A percentile compares a stretch with the other conserved stretches of the same genome.
Evolutionary conservation across 805 yeast species (phyloP).

Genomic region (Maudiozyma bulderi): DNA sequence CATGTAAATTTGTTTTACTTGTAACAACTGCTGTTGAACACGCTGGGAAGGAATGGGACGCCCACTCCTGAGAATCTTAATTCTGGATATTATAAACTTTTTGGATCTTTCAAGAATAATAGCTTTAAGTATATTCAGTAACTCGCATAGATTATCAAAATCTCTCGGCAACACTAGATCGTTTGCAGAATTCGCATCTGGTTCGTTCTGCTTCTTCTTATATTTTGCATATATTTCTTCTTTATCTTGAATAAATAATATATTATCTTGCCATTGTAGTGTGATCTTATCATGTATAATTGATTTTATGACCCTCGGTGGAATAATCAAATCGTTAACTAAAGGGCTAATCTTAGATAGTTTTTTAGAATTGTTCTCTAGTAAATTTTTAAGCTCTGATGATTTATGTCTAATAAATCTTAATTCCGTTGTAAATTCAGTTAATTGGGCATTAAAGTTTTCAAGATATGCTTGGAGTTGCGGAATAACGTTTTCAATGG

Average conservation of each 20-base stretch:
- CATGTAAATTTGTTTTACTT: slow-evolving; percentile 49
- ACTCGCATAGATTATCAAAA: slow-evolving; percentile 15
- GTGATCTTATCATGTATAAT: slow-evolving; percentile 50
- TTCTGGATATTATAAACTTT: slow-evolving; percentile 52
- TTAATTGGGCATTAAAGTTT: slow-evolving; percentile 49
- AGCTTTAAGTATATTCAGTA: slow-evolving; percentile 41
- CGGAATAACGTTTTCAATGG: slow-evolving; percentile 24
- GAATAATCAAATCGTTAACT: slow-evolving; percentile 64
- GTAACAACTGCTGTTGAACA: slow-evolving; percentile 56
- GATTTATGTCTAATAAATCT: slow-evolving; percentile 50
- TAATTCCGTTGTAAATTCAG: slow-evolving; percentile 49
- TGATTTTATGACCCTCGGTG: slow-evolving; percentile 58
- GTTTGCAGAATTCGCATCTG: background rate
- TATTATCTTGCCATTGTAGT: slow-evolving; percentile 54
- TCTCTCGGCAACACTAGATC: slow-evolving; percentile 16
- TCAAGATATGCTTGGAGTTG: slow-evolving; percentile 47
- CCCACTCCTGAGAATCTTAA: slow-evolving; percentile 54
- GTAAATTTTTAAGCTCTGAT: slow-evolving; percentile 36
- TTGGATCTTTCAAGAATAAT: slow-evolving; percentile 71
- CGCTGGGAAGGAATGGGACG: slow-evolving; percentile 61
- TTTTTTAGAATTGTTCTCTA: slow-evolving; percentile 39
- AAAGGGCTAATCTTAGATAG: slow-evolving; percentile 56
- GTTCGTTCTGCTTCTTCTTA: slow-evolving; percentile 9
- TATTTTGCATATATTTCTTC: slow-evolving; percentile 42
- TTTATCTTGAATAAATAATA: slow-evolving; percentile 50